These are phyloP conservation scores for Chaetomidium leptoderma DNA, from an alignment of 495 filamentous ascomycete genomes.

Conservation along the genomic window DNA sequence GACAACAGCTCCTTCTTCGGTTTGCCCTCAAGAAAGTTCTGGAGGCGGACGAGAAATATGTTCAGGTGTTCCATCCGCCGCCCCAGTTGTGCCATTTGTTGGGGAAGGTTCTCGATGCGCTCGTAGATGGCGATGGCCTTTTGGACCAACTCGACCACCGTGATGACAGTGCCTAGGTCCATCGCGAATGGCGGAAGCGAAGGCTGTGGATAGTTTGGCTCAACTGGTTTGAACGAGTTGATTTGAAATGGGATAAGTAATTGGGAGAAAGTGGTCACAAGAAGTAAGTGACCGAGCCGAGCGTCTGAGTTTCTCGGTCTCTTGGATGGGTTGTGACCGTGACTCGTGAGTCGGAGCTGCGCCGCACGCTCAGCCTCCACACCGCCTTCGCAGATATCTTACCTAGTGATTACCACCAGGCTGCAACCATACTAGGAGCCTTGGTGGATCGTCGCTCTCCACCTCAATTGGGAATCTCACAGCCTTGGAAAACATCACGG, in stretches of 20 bases:
- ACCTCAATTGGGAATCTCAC: no score
- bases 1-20: neutral
- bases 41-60: conserved; percentile 17
- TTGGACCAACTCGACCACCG: conserved; percentile 22
- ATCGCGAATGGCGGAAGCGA: neutral
- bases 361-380: neutral
- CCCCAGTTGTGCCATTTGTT: conserved; percentile 26
- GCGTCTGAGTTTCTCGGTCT: no score
- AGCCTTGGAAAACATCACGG: neutral
- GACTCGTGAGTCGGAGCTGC: neutral
- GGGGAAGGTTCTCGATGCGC: conserved; percentile 22
- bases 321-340: neutral
- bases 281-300: no score
- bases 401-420: no score
- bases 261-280: neutral
- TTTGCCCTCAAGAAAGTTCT: conserved; percentile 12
- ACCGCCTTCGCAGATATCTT: neutral
- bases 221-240: neutral
- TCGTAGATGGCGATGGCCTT: conserved; percentile 22
- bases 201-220: neutral
- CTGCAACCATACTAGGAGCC: no score
- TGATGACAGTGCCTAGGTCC: conserved; percentile 31
- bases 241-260: neutral
- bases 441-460: no score
- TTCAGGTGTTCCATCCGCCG: conserved; percentile 22